A percentile compares a stretch with the other conserved stretches of the same genome.
phyloP scores from a whole-genome alignment of 176 grass and related monocot genomes.

The Oryza punctata region DNA sequence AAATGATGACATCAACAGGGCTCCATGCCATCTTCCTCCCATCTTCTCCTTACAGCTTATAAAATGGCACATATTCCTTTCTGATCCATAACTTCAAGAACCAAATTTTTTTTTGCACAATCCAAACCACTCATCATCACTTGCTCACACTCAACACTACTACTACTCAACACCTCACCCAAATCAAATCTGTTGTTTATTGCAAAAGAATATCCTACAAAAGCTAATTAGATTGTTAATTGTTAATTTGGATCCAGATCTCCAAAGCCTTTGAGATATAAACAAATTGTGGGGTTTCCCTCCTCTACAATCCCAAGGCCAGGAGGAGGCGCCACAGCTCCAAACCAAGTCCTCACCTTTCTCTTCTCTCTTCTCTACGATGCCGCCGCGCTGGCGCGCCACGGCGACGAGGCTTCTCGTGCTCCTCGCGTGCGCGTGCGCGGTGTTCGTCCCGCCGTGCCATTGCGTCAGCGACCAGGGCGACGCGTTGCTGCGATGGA shows the following conservation, averaged over 20 bases:
- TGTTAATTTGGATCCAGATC: constrained; percentile 87
- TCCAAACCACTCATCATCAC: neutral
- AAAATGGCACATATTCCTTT: constrained; percentile 42
- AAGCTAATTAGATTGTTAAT: constrained; percentile 39
- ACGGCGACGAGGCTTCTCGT: constrained; percentile 38
- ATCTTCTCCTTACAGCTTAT: constrained; percentile 41
- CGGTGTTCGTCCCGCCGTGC: constrained; percentile 45
- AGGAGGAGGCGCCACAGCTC: constrained; percentile 28
- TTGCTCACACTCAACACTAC: constrained; percentile 18
- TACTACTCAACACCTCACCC: constrained; percentile 11
- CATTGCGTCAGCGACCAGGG: constrained; percentile 60
- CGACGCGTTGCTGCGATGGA: constrained; percentile 81
- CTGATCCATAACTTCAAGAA: constrained; percentile 46
- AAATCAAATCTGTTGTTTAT: constrained; percentile 52
- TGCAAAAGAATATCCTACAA: constrained; percentile 49
- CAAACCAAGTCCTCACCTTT: constrained; percentile 24
- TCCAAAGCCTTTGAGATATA: constrained; percentile 74
- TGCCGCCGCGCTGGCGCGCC: constrained; percentile 44
- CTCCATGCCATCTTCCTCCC: constrained; percentile 60
- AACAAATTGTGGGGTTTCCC: constrained; percentile 89
- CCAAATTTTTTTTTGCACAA: constrained; percentile 5
- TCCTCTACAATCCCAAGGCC: constrained; percentile 80
- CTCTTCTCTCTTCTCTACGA: neutral
- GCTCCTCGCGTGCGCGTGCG: constrained; percentile 31
- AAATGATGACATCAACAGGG: constrained; percentile 50